Percentiles rank a stretch among this genome's conserved stretches.
These are phyloP conservation scores for Suhomyces sp. DNA, from an alignment of 805 yeast genomes.

Conservation along the genomic window DNA sequence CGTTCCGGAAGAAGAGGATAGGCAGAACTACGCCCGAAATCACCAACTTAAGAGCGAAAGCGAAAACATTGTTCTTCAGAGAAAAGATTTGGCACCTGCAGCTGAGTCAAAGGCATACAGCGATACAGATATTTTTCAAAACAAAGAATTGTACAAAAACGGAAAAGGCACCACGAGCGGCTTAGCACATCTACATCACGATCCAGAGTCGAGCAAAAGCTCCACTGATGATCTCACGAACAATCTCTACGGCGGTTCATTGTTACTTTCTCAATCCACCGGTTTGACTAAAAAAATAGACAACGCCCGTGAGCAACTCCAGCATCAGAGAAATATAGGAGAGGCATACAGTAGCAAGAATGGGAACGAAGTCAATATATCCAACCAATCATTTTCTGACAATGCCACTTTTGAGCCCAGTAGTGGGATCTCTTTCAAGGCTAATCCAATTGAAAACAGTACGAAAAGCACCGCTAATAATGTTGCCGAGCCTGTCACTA, in stretches of 20 bases:
- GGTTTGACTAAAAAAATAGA: conserved; percentile 39
- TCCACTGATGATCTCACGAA: conserved; percentile 26
- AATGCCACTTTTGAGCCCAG: conserved; percentile 16
- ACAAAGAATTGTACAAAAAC: neutral
- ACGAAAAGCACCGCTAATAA: neutral
- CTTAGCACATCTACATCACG: neutral
- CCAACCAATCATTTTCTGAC: conserved; percentile 7
- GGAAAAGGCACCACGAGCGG: neutral
- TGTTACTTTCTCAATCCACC: conserved; percentile 42
- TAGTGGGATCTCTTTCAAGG: conserved; percentile 34
- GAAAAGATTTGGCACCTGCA: neutral
- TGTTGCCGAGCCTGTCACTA: conserved; percentile 31
- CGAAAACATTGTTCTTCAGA: neutral
- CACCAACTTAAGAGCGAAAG: neutral
- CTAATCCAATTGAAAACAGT: conserved; percentile 23
- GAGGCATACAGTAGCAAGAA: conserved; percentile 7
- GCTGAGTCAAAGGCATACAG: neutral
- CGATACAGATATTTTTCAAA: neutral
- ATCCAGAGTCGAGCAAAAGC: conserved; percentile 15
- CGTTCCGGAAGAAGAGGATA: neutral
- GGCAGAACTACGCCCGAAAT: neutral
- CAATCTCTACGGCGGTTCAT: conserved; percentile 42
- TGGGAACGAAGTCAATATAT: conserved; percentile 1
- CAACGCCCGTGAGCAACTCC: conserved; percentile 5
- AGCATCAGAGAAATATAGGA: conserved; percentile 8